Conservation (phyloP, 257 asterid species). For the Fraxinus excelsior region DNA sequence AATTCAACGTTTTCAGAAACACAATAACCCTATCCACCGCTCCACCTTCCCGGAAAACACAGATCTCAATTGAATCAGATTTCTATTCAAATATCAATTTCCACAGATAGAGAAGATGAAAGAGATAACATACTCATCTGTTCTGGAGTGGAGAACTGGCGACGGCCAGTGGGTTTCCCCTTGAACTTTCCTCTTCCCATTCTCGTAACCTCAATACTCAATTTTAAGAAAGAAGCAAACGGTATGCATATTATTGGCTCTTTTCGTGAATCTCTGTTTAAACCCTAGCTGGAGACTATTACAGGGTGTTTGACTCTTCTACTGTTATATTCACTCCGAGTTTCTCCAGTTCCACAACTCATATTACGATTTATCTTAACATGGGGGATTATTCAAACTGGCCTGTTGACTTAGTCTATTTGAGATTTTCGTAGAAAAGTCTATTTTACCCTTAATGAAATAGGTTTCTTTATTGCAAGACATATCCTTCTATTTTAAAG, state of each 20-base stretch:
- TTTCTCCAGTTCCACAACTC: no score
- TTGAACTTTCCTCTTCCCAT: slow-evolving; percentile 60
- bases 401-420: no score
- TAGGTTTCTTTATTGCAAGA: no score
- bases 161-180: slow-evolving; percentile 61
- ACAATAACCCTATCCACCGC: background rate
- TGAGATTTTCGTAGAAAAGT: no score
- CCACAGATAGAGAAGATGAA: background rate
- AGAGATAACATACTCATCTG: slow-evolving; percentile 40
- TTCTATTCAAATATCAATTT: background rate
- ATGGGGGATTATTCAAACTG: no score
- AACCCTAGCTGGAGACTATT: background rate
- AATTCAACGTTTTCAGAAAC: background rate
- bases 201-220: background rate
- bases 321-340: no score
- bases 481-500: no score
- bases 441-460: no score
- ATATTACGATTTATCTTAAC: no score
- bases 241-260: background rate
- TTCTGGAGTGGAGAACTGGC: slow-evolving; percentile 52
- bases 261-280: background rate
- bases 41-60: background rate
- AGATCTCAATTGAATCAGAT: background rate
- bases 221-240: background rate
- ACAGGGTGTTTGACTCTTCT: no score